Conservation (phyloP, 2,329 filamentous ascomycete genomes). For the Penicillium digitatum region DNA sequence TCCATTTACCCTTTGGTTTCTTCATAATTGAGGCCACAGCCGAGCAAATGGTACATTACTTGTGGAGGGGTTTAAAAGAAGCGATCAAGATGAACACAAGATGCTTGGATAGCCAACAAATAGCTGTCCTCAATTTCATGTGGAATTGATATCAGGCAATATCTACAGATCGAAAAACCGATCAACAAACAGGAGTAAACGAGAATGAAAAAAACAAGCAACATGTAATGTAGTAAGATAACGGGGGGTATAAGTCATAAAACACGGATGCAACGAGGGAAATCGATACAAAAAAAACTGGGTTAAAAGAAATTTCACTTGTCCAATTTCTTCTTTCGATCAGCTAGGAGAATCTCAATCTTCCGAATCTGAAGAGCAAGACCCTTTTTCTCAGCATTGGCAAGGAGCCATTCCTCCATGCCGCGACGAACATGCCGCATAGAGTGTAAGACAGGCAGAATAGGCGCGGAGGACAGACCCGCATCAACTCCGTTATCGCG, state of each 20-base stretch:
- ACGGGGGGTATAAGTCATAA: constrained; percentile 8
- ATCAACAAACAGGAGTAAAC: neutral
- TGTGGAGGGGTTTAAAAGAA: neutral
- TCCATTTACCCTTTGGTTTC: no score
- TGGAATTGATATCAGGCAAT: neutral
- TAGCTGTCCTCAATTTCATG: neutral
- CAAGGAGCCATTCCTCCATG: constrained; percentile 81
- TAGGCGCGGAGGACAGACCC: constrained; percentile 22
- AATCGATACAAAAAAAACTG: neutral
- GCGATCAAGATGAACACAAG: neutral
- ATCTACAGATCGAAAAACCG: neutral
- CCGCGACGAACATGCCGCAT: constrained; percentile 66
- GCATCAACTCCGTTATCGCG: constrained; percentile 25
- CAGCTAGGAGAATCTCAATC: constrained; percentile 65
- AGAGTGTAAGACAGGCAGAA: constrained; percentile 68
- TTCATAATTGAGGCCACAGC: neutral
- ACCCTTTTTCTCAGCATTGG: constrained; percentile 75
- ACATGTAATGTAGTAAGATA: neutral
- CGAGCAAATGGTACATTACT: neutral
- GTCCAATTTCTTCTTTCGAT: constrained; percentile 44
- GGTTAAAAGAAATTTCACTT: constrained; percentile 13
- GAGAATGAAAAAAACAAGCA: neutral
- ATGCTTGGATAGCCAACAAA: neutral
- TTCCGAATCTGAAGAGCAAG: constrained; percentile 55
- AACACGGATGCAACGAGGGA: neutral